phyloP scores from a whole-genome alignment of 2,329 filamentous ascomycete genomes.

The Colletotrichum liaoningense region DNA sequence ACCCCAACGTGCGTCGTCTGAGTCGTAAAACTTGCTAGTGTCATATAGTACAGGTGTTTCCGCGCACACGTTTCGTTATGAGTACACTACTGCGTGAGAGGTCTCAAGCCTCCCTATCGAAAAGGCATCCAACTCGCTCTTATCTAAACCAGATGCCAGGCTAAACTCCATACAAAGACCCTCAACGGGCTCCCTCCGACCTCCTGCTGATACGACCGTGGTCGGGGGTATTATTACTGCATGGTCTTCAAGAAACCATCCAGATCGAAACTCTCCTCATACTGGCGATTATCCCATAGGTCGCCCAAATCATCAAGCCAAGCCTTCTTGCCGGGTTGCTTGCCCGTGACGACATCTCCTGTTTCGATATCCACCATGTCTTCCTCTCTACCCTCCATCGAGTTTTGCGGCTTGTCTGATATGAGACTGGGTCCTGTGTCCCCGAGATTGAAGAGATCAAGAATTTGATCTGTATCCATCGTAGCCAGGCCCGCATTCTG shows the following conservation, averaged over 20 bases:
- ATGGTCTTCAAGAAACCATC: slow-evolving; percentile 96
- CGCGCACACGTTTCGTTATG: slow-evolving; percentile 26
- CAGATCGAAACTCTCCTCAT: slow-evolving; percentile 97
- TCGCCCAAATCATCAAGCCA: slow-evolving; percentile 96
- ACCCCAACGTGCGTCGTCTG: not conserved
- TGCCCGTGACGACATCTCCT: slow-evolving; percentile 80
- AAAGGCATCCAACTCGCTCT: slow-evolving; percentile 25
- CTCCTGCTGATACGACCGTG: not conserved
- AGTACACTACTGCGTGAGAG: slow-evolving; percentile 24
- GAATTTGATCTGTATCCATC: slow-evolving; percentile 98
- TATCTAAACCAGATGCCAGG: slow-evolving; percentile 27
- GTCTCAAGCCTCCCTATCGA: slow-evolving; percentile 1
- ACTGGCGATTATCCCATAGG: slow-evolving; percentile 96
- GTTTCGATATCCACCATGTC: slow-evolving; percentile 95
- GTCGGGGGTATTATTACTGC: slow-evolving; percentile 60
- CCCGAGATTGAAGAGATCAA: slow-evolving; percentile 94
- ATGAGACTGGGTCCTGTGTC: slow-evolving; percentile 78
- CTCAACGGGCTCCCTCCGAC: not conserved
- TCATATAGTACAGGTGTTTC: slow-evolving; percentile 29
- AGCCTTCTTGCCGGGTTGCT: slow-evolving; percentile 96
- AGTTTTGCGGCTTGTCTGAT: slow-evolving; percentile 68
- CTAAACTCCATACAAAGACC: slow-evolving; percentile 32
- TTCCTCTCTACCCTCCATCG: slow-evolving; percentile 73
- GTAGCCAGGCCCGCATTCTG: slow-evolving; percentile 94
- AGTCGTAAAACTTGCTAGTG: slow-evolving; percentile 2